Conservation (phyloP, 2,329 filamentous ascomycete genomes). For the Colletotrichum agaves region DNA sequence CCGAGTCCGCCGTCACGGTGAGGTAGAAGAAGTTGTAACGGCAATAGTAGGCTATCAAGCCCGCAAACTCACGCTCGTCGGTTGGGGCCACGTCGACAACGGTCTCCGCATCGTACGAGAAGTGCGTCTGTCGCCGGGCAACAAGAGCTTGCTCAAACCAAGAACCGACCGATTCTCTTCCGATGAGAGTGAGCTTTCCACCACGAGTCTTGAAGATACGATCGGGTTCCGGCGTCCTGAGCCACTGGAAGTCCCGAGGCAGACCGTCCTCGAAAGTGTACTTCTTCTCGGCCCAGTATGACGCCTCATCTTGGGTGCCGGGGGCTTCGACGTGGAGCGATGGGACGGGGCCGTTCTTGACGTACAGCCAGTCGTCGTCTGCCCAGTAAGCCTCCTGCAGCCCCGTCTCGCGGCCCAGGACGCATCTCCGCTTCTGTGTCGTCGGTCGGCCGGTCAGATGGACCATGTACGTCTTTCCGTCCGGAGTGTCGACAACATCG, state of each 20-base stretch:
- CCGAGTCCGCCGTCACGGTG: constrained; percentile 64
- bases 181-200: constrained; percentile 57
- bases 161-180: constrained; percentile 64
- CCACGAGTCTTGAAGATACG: constrained; percentile 58
- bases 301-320: constrained; percentile 55
- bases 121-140: constrained; percentile 66
- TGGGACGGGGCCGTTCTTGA: constrained; percentile 67
- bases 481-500: constrained; percentile 64
- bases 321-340: constrained; percentile 64
- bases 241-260: constrained; percentile 66
- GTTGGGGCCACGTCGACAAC: constrained; percentile 62
- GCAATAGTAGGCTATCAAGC: constrained; percentile 70
- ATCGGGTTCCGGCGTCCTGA: constrained; percentile 65
- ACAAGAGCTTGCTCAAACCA: constrained; percentile 70
- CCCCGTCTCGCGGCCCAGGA: constrained; percentile 65
- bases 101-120: constrained; percentile 70
- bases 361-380: constrained; percentile 71
- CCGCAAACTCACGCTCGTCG: constrained; percentile 71
- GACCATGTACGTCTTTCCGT: constrained; percentile 64
- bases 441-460: constrained; percentile 63
- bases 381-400: constrained; percentile 70
- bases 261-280: constrained; percentile 60
- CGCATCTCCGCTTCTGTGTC: constrained; percentile 62
- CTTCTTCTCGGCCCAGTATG: constrained; percentile 60
- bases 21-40: constrained; percentile 75